phyloP scores from a whole-genome alignment of 2,329 filamentous ascomycete species.

The Aspergillus vadensis region DNA sequence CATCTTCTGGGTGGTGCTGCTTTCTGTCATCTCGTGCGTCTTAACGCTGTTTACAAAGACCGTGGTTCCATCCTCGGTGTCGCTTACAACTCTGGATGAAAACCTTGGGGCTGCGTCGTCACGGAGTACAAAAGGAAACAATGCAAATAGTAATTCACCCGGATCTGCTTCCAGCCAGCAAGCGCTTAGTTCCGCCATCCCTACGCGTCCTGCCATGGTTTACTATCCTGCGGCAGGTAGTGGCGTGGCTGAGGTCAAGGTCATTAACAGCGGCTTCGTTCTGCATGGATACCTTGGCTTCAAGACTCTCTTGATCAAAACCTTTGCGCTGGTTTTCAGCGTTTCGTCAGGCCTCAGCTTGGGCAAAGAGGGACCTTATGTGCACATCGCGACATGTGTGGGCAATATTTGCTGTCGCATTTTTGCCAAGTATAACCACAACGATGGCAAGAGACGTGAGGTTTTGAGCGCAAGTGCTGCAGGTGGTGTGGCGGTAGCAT shows the following conservation, averaged over 20 bases:
- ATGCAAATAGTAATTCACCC: conserved; percentile 46
- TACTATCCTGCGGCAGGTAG: conserved; percentile 96
- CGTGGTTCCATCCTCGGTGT: conserved; percentile 84
- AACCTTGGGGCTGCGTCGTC: conserved; percentile 72
- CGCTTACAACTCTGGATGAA: conserved; percentile 85
- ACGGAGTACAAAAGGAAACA: conserved; percentile 48
- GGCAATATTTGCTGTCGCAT: conserved; percentile 93
- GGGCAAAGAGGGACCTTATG: conserved; percentile 93
- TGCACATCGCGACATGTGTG: conserved; percentile 95
- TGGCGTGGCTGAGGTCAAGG: conserved; percentile 94
- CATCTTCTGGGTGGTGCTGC: conserved; percentile 67
- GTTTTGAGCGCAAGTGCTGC: conserved; percentile 91
- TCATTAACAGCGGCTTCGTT: conserved; percentile 97
- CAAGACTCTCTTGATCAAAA: conserved; percentile 84
- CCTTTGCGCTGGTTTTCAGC: conserved; percentile 77
- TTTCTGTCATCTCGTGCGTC: conserved; percentile 73
- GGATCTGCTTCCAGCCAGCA: conserved; percentile 47
- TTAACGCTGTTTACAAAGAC: conserved; percentile 91
- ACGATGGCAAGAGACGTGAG: conserved; percentile 91
- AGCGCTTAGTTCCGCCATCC: conserved; percentile 30
- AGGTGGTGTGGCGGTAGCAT: conserved; percentile 89
- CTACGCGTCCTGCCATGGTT: conserved; percentile 69
- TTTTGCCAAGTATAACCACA: conserved; percentile 91
- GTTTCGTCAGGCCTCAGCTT: conserved; percentile 91
- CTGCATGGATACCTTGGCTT: conserved; percentile 92